Conservation (phyloP, 1,284 basidiomycete genomes). For the Tremellales sp. region DNA sequence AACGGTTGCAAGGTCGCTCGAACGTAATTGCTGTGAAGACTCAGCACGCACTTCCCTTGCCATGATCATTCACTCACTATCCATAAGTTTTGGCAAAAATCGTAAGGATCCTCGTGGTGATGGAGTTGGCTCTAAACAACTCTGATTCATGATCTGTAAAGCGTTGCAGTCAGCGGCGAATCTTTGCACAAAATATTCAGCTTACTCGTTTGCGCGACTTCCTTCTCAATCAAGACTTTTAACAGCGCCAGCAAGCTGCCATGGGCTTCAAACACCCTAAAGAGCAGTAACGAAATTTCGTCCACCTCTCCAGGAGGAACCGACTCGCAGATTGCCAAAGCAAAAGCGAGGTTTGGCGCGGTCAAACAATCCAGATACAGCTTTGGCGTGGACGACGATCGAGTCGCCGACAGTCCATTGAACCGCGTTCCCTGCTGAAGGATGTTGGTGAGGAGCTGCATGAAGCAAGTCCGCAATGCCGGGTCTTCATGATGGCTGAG, state of each 20-base stretch:
- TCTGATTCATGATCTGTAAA: conserved; percentile 67
- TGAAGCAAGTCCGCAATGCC: conserved; percentile 73
- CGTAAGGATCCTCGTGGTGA: conserved; percentile 76
- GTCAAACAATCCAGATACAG: conserved; percentile 31
- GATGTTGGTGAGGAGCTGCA: conserved; percentile 81
- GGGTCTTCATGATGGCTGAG: conserved; percentile 74
- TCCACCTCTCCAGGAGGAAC: conserved; percentile 75
- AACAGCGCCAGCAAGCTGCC: conserved; percentile 65
- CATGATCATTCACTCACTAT: conserved; percentile 50
- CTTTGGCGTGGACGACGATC: conserved; percentile 21
- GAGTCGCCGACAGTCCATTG: conserved; percentile 27
- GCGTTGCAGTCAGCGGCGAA: conserved; percentile 3
- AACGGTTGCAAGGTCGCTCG: conserved; percentile 71
- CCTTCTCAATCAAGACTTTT: conserved; percentile 77
- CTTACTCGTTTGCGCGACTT: conserved; percentile 70
- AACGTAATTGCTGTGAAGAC: conserved; percentile 62
- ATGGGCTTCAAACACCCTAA: conserved; percentile 79
- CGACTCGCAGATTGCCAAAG: conserved; percentile 77
- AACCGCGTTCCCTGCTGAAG: conserved; percentile 66
- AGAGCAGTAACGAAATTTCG: conserved; percentile 71
- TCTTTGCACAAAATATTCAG: not conserved
- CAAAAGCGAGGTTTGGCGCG: conserved; percentile 52
- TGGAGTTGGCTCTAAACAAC: conserved; percentile 80
- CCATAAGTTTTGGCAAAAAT: conserved; percentile 81
- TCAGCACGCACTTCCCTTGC: not conserved